Base-by-base conservation (phyloP, 768 basidiomycete species). In the Xerocomellus intermedius region DNA sequence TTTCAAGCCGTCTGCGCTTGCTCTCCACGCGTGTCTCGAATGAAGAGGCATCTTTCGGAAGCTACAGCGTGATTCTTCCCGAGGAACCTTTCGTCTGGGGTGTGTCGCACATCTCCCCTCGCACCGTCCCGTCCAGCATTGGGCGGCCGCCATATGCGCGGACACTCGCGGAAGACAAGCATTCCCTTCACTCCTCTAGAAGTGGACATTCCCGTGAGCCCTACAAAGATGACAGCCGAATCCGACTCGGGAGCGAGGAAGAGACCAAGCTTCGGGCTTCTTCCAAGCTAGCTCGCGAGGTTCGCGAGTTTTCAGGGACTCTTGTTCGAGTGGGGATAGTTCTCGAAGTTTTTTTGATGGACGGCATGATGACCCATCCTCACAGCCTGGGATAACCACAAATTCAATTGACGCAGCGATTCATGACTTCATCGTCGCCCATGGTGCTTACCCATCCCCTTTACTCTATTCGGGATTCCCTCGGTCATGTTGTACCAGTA, bases 401-500 rank as follows among this genome's bases (percentile, higher is more conserved):
- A 79, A 87, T 52, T 71, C 72, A 13, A 85, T 97, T 47, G 93
- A 97, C 67, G 72, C 75, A 13, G 76, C 78, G 1, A 74, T 95
- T 37, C 93, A 95, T 54, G 77, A 86, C 7, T 85, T 81, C 55
- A 87, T 94, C 54, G 59, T 90, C 37, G 70, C 76, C 0, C 77
- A 79, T 60, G 78, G 78, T 22, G 94, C 91, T 8, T 97, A 96
- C 69, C 94, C 94, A 0, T 94, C 93, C 9, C 91, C 94, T 0
- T 73, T 96, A 46, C 78, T 77, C 0, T 96, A 95, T 68, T 73
- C 76, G 9, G 87, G 55, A 2, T 79, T 79, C 56, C 77, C 79
- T 4, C 78, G 76, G 62, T 75, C 77, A 39, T 78, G 76, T 55
- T 79, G 83, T 55, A 81, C 76, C 24, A 94, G 93, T 58, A 77